Evolutionary conservation across 768 basidiomycete genomes (phyloP).

Genomic region (Clitopilus passeckerianus): DNA sequence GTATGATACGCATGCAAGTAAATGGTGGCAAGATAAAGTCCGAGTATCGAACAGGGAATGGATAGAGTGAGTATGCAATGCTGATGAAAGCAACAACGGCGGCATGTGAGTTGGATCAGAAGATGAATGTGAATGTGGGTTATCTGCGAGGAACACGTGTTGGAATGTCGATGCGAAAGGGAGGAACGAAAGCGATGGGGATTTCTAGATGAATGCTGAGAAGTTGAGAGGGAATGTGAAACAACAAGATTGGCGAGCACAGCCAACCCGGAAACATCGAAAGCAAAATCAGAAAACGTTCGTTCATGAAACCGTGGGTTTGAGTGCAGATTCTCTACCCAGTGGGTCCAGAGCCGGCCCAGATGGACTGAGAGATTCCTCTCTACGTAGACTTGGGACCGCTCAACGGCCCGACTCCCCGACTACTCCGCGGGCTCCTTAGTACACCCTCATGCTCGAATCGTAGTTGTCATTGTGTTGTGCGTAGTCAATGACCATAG

Average conservation of each 20-base stretch:
- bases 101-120: neutral
- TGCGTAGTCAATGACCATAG: constrained; percentile 18
- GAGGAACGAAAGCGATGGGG: neutral
- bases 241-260: neutral
- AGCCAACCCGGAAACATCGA: neutral
- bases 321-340: neutral
- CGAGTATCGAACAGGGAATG: neutral
- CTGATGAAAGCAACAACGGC: neutral
- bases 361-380: neutral
- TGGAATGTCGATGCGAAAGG: neutral
- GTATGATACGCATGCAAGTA: neutral
- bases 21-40: neutral
- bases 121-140: neutral
- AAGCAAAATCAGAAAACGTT: neutral
- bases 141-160: neutral
- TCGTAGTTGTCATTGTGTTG: constrained; percentile 15
- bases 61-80: neutral
- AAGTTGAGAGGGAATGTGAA: neutral
- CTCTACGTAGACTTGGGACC: neutral
- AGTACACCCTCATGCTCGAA: constrained; percentile 17
- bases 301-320: neutral
- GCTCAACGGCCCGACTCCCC: neutral
- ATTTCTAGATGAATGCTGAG: constrained; percentile 1
- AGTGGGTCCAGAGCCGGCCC: neutral
- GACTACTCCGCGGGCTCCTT: neutral